Evolutionary conservation across 352 stramenopile genomes (phyloP), one percentile per base, ranked within the genome.

Genomic region (Phytophthora ohioensis): DNA sequence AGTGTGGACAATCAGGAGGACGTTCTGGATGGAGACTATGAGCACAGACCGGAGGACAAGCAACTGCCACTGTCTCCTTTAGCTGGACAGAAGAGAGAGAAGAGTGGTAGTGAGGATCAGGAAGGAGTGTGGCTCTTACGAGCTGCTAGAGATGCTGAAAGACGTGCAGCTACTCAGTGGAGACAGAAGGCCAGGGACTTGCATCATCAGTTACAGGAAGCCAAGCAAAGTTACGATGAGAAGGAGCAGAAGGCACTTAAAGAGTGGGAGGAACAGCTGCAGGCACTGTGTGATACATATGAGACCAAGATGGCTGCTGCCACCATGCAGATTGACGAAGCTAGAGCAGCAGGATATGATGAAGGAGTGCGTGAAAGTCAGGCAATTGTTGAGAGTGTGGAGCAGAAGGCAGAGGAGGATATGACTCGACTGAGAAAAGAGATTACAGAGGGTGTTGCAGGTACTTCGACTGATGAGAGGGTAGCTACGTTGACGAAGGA

Each of bases 271-370:
- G 69, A 79, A 43, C 75, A 92, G 41, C 85, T 90, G 57, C 78
- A 93, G 66, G 67, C 71, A 36, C 62, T 96, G 13, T 92, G 82
- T 63, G 83, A 91, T 46, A 75, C 73, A 5, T 96, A 92, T 64
- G 87, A 94, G 63, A 68, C 64, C 32, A 94, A 85, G 69, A 93
- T 94, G 84, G 67, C 67, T 1, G 78, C 90, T 58, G 73, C 78
- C 12, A 92, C 83, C n/a, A 73, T 88, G 57, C 87, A 94, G 57
- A 87, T 96, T 46, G 85, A 94, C 47, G 87, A 88, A n/a, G 86
- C 88, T 0, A 71, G 80, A 7, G 86, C 84, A 0, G 57, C 69
- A 11, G 88, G 88, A 0, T 94, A 93, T 54, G 83, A 94, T 43
- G 87, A 89, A 57, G 88, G 88, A 0, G 90, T 94, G 41, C 73